These are phyloP conservation scores for Acacia pycnantha DNA, from an alignment of 331 rosid species.

Conservation along the genomic window DNA sequence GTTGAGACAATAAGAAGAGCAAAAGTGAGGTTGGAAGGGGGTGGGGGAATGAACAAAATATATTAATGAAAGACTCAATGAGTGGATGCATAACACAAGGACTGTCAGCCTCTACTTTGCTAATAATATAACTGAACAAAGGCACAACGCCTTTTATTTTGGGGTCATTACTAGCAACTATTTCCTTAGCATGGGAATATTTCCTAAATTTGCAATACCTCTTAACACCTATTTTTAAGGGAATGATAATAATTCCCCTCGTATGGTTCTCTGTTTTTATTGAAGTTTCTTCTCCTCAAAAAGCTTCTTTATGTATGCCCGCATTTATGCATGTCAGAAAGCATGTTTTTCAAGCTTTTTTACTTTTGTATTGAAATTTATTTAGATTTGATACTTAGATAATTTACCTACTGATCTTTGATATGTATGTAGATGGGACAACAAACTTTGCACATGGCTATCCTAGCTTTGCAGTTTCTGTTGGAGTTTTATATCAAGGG, in stretches of 20 bases:
- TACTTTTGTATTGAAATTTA: neutral
- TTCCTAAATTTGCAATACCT: neutral
- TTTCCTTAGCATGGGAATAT: neutral
- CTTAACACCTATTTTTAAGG: neutral
- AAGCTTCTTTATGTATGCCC: neutral
- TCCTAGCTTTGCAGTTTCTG: slow-evolving; percentile 93
- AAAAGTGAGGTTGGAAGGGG: neutral
- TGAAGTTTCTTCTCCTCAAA: neutral
- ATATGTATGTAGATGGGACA: slow-evolving; percentile 75
- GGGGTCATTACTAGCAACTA: neutral
- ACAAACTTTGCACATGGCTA: slow-evolving; percentile 96
- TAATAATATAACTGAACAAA: neutral
- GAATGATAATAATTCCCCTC: neutral
- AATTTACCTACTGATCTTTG: slow-evolving; percentile 30
- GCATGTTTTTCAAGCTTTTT: slow-evolving; percentile 7
- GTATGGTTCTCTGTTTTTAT: neutral
- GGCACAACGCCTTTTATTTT: neutral
- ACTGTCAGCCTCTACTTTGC: neutral
- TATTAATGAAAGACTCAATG: neutral
- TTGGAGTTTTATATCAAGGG: slow-evolving; percentile 86
- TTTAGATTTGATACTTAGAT: slow-evolving; percentile 7
- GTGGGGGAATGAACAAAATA: neutral
- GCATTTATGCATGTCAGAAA: neutral
- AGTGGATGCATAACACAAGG: neutral
- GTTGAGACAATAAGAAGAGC: neutral